Percentiles rank a stretch among this genome's conserved stretches.
Conservation (phyloP, 2,329 filamentous ascomycete genomes). For the Bisporella sp. region DNA sequence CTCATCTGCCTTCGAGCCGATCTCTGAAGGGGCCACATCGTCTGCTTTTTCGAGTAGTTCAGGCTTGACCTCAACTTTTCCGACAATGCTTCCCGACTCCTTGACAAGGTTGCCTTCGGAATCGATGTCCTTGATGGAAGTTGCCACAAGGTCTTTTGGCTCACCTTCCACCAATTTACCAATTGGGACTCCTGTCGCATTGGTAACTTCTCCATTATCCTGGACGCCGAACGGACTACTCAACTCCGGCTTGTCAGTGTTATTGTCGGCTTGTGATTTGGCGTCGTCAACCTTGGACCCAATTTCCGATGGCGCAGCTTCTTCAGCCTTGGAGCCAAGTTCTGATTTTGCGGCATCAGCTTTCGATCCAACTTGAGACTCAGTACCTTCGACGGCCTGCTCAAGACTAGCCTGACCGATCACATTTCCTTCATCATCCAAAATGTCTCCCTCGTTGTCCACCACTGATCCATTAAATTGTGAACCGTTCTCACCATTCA, state of each 20-base stretch:
- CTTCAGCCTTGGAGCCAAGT: background rate
- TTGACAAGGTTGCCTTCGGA: slow-evolving; percentile 49
- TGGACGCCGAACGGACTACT: slow-evolving; percentile 39
- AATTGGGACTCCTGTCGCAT: slow-evolving; percentile 45
- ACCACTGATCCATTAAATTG: background rate
- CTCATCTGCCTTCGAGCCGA: slow-evolving; percentile 9
- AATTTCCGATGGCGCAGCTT: background rate
- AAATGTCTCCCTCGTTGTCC: background rate
- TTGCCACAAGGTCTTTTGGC: slow-evolving; percentile 43
- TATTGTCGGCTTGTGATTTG: slow-evolving; percentile 5
- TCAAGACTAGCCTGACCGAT: background rate
- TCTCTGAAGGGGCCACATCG: slow-evolving; percentile 27
- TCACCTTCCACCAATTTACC: slow-evolving; percentile 39
- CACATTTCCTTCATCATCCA: slow-evolving; percentile 10
- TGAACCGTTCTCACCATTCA: slow-evolving; percentile 4
- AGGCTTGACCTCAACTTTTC: slow-evolving; percentile 31
- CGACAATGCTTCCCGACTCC: slow-evolving; percentile 50
- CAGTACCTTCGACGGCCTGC: background rate
- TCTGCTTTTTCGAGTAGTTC: slow-evolving; percentile 25
- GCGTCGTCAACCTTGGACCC: background rate
- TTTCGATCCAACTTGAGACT: background rate
- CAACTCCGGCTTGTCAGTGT: slow-evolving; percentile 43
- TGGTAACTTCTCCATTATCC: slow-evolving; percentile 47
- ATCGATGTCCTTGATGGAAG: slow-evolving; percentile 58
- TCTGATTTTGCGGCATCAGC: background rate